Evolutionary conservation across 192 early-diverging fungal species (phyloP).

Genomic region (Helicostylum pulchrum): DNA sequence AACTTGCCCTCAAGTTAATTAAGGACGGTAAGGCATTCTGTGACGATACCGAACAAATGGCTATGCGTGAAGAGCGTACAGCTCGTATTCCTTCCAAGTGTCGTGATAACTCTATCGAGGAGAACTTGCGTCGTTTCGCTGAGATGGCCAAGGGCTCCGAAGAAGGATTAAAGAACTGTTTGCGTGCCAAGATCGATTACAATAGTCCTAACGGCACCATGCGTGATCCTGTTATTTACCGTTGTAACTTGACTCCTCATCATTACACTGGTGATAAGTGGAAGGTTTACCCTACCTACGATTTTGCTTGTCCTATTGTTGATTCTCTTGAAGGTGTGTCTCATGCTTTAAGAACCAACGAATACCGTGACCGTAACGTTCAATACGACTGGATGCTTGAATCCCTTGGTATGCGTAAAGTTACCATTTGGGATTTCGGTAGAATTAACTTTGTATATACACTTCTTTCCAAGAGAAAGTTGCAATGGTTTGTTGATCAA

Average conservation of each 20-base stretch:
- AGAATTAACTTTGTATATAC: conserved; percentile 98
- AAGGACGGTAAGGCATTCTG: conserved; percentile 88
- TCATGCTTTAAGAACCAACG: conserved; percentile 94
- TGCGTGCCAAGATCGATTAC: conserved; percentile 95
- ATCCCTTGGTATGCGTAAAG: conserved; percentile 78
- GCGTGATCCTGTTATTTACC: conserved; percentile 96
- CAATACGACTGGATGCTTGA: conserved; percentile 97
- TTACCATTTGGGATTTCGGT: conserved; percentile 93
- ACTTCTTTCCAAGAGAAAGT: conserved; percentile 95
- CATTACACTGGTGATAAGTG: conserved; percentile 87
- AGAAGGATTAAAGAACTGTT: conserved; percentile 75
- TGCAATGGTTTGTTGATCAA: conserved; percentile 93
- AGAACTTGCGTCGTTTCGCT: conserved; percentile 87
- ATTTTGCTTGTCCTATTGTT: conserved; percentile 97
- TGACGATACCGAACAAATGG: conserved; percentile 83
- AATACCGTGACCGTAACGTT: conserved; percentile 96
- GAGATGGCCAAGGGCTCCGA: conserved; percentile 90
- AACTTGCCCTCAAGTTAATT: conserved; percentile 83
- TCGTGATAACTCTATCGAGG: conserved; percentile 84
- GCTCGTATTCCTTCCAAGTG: conserved; percentile 76
- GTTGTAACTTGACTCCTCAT: conserved; percentile 88
- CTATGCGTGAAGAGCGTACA: conserved; percentile 88
- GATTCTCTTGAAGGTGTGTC: conserved; percentile 97
- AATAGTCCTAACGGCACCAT: conserved; percentile 86
- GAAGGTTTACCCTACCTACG: conserved; percentile 99